Percentiles rank a stretch among this genome's conserved stretches.
phyloP scores from a whole-genome alignment of 2,329 filamentous ascomycete species.

The Pyricularia grisea region DNA sequence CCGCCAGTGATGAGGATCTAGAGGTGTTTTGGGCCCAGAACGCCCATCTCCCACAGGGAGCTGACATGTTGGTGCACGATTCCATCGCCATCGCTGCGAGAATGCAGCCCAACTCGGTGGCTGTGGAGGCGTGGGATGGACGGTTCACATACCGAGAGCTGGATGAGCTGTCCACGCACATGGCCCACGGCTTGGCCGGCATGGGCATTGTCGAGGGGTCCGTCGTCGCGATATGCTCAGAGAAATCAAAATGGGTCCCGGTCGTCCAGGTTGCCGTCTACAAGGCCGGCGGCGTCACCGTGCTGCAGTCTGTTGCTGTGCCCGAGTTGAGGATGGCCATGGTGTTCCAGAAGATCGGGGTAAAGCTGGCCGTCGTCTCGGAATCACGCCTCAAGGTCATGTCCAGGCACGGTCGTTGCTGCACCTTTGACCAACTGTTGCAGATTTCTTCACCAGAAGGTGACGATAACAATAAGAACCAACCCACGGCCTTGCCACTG shows the following conservation, averaged over 20 bases:
- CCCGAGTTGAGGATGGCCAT: conserved; percentile 10
- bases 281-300: conserved; percentile 14
- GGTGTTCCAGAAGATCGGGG: conserved; percentile 12
- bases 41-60: neutral
- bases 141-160: conserved; percentile 34
- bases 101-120: conserved; percentile 22
- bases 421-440: conserved; percentile 14
- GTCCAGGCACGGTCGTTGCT: neutral
- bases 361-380: conserved; percentile 9
- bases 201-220: conserved; percentile 21
- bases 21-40: neutral
- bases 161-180: conserved; percentile 27
- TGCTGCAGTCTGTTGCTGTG: conserved; percentile 13
- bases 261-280: conserved; percentile 13
- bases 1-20: neutral
- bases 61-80: neutral
- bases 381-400: conserved; percentile 9
- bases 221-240: conserved; percentile 26
- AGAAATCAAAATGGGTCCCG: conserved; percentile 15
- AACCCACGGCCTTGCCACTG: neutral
- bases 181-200: conserved; percentile 31
- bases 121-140: conserved; percentile 42
- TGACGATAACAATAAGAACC: neutral
- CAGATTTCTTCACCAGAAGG: neutral
- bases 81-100: neutral